phyloP scores from a whole-genome alignment of 345 rosid species.

The Citrus australasica region DNA sequence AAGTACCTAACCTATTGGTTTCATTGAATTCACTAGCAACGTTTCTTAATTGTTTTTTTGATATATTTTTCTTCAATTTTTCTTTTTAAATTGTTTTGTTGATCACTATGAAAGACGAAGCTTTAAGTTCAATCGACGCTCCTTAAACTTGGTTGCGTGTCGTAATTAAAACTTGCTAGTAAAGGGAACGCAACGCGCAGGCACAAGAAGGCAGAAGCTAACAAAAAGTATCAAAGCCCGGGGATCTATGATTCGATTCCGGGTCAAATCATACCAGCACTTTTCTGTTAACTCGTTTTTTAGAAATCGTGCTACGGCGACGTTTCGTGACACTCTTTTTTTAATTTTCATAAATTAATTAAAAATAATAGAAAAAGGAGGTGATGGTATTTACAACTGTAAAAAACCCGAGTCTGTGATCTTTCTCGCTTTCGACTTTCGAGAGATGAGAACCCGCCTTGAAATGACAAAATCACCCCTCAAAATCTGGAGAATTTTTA shows the following conservation, averaged over 20 bases:
- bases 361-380: background rate
- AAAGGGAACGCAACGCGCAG: background rate
- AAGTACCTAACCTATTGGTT: too few species aligned
- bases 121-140: background rate
- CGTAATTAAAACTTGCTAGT: constrained; percentile 4
- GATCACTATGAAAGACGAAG: too few species aligned
- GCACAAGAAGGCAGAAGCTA: background rate
- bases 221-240: constrained; percentile 10
- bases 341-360: background rate
- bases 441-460: background rate
- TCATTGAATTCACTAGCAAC: too few species aligned
- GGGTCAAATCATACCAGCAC: background rate
- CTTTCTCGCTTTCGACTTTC: background rate
- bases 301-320: background rate
- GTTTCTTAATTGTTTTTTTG: too few species aligned
- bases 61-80: too few species aligned
- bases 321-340: background rate
- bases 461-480: constrained; percentile 15
- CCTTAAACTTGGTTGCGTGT: background rate
- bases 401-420: background rate
- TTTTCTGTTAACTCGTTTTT: background rate
- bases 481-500: background rate
- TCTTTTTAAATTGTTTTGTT: too few species aligned
- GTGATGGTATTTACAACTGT: background rate
- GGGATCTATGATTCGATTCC: background rate